These are phyloP conservation scores for Adansonia rubrostipa DNA, from an alignment of 441 rosid species.

Conservation along the genomic window DNA sequence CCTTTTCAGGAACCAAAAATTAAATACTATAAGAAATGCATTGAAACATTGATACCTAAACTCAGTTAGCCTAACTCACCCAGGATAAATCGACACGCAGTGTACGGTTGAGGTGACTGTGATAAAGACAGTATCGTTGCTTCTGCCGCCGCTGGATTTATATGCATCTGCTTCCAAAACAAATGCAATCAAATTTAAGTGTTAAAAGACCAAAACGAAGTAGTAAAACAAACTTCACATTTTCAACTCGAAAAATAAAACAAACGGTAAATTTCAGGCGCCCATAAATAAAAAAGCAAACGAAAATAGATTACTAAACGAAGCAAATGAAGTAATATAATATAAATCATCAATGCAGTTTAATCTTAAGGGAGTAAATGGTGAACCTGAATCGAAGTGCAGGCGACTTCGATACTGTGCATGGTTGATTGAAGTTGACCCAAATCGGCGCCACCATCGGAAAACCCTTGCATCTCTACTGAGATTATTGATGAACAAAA, in stretches of 20 bases:
- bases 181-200: slow-evolving; percentile 19
- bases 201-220: slow-evolving; percentile 12
- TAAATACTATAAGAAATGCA: slow-evolving; percentile 5
- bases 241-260: not conserved
- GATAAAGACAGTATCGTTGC: slow-evolving; percentile 78
- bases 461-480: slow-evolving; percentile 53
- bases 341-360: slow-evolving; percentile 8
- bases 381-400: slow-evolving; percentile 83
- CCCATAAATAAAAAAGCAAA: not conserved
- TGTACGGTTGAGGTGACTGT: slow-evolving; percentile 89
- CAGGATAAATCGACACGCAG: slow-evolving; percentile 81
- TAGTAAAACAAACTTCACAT: slow-evolving; percentile 1
- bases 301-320: not conserved
- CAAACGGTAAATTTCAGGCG: not conserved
- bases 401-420: slow-evolving; percentile 94
- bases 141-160: slow-evolving; percentile 81
- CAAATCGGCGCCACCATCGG: slow-evolving; percentile 57
- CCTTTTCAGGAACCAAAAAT: slow-evolving; percentile 7
- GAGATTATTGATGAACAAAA: slow-evolving; percentile 2
- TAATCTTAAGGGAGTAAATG: slow-evolving; percentile 19
- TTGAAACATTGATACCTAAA: slow-evolving; percentile 1
- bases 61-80: slow-evolving; percentile 47
- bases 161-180: slow-evolving; percentile 63
- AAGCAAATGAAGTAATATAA: not conserved
- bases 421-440: slow-evolving; percentile 81